Base-by-base conservation (phyloP, 129 eudicot species). In the Flaveria ramosissima region DNA sequence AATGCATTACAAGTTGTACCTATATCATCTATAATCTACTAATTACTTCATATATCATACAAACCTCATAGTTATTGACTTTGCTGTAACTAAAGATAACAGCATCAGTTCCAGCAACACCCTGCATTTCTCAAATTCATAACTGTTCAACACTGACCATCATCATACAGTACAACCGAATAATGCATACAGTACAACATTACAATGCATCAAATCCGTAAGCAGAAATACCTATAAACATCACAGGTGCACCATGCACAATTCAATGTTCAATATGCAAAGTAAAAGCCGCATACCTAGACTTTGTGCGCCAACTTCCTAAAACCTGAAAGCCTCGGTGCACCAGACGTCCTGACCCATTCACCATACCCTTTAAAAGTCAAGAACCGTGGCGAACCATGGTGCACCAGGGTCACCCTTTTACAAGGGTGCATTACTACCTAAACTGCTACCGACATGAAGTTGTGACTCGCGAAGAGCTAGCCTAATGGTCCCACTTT, bases 401-500 rank as follows among this genome's bases (percentile, higher is more conserved):
- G 77, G 53, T 72, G 47, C 78, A 72, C 72, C 36, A n/a, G 48
- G 68, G 61, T 45, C 70, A 42, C 62, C 82, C 51, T 60, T 46
- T 75, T 70, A 78, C 79, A 81, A 84, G 48, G 79, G 81, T 48
- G 83, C 77, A 30, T 77, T 84, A 81, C 92, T 89, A 73, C 90
- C 97, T 62, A 84, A 86, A 71, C 91, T 89, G 75, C 92, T 93
- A 59, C 96, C 89, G 21, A 86, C 70, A 68, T 77, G 79, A 61
- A 71, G 77, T 52, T 83, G 90, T 16, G 96, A 50, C 56, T 80
- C 84, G 0, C 80, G 80, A 51, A 79, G 84, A 27, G 77, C 68
- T 39, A 93, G 96, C 91, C 83, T 86, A 62, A 93, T 85, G 43
- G 93, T 94, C 47, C 82, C 83, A 78, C 66, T 81, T 48, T 71